Evolutionary conservation across 495 filamentous ascomycete genomes (phyloP).

Genomic region (Trichoderma orchidacearum): DNA sequence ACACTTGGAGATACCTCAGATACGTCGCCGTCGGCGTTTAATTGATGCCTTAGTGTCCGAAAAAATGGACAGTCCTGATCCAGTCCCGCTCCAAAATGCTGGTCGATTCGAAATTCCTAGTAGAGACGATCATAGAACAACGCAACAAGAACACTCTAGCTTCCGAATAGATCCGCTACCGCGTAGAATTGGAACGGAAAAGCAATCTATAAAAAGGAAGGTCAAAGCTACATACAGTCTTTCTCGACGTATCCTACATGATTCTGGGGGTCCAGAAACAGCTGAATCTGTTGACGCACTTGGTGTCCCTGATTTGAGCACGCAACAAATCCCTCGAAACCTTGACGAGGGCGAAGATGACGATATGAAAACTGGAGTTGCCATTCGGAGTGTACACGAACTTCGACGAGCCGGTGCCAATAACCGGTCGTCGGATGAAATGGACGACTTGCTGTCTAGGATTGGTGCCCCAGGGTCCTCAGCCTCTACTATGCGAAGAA

Average conservation of each 20-base stretch:
- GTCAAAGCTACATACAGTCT: conserved; percentile 37
- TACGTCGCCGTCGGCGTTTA: too few species aligned
- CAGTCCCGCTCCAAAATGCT: too few species aligned
- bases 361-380: conserved; percentile 33
- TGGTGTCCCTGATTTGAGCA: neutral
- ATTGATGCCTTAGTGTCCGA: too few species aligned
- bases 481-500: conserved; percentile 32
- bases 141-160: neutral
- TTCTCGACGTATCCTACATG: conserved; percentile 30
- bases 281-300: conserved; percentile 5
- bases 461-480: conserved; percentile 45
- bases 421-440: conserved; percentile 63
- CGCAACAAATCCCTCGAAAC: too few species aligned
- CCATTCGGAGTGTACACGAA: conserved; percentile 79
- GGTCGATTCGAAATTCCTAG: too few species aligned
- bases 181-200: neutral
- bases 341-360: conserved; percentile 34
- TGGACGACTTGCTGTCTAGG: conserved; percentile 74
- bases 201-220: neutral
- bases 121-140: too few species aligned
- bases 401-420: conserved; percentile 76
- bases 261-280: conserved; percentile 17
- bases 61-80: too few species aligned
- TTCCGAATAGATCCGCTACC: neutral
- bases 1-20: too few species aligned